Conservation (phyloP, 345 rosid genomes). For the Arabis hirsuta region DNA sequence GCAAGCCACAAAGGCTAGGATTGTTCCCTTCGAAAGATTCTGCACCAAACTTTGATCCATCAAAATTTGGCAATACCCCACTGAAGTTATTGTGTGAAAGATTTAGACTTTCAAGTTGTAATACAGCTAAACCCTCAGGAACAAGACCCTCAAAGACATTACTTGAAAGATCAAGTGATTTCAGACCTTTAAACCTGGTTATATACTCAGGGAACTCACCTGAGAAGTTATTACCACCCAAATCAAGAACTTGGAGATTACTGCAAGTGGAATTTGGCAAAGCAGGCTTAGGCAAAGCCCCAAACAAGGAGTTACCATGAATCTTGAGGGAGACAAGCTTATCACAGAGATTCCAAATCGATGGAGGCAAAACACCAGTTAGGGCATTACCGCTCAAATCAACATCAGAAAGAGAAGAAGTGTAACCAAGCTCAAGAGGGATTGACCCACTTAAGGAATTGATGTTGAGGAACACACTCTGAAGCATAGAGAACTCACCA, state of each 20-base stretch:
- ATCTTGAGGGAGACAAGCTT: slow-evolving; percentile 64
- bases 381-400: slow-evolving; percentile 72
- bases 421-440: slow-evolving; percentile 94
- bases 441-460: slow-evolving; percentile 78
- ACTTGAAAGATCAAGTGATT: slow-evolving; percentile 81
- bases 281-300: slow-evolving; percentile 78
- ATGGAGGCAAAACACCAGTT: slow-evolving; percentile 75
- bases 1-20: slow-evolving; percentile 85
- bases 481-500: slow-evolving; percentile 88
- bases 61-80: slow-evolving; percentile 76
- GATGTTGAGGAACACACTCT: slow-evolving; percentile 73
- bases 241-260: slow-evolving; percentile 73
- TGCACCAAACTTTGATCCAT: slow-evolving; percentile 62
- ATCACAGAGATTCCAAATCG: slow-evolving; percentile 93
- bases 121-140: slow-evolving; percentile 59
- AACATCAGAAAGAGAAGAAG: slow-evolving; percentile 76
- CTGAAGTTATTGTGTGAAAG: slow-evolving; percentile 92
- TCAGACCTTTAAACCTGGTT: slow-evolving; percentile 61
- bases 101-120: slow-evolving; percentile 69
- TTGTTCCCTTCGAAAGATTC: slow-evolving; percentile 81
- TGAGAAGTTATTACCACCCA: slow-evolving; percentile 76
- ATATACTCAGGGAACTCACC: slow-evolving; percentile 83
- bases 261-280: slow-evolving; percentile 77
- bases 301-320: slow-evolving; percentile 71
- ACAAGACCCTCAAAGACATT: slow-evolving; percentile 73